phyloP scores from a whole-genome alignment of 2,329 filamentous ascomycete species.

The Fusarium newnesense region DNA sequence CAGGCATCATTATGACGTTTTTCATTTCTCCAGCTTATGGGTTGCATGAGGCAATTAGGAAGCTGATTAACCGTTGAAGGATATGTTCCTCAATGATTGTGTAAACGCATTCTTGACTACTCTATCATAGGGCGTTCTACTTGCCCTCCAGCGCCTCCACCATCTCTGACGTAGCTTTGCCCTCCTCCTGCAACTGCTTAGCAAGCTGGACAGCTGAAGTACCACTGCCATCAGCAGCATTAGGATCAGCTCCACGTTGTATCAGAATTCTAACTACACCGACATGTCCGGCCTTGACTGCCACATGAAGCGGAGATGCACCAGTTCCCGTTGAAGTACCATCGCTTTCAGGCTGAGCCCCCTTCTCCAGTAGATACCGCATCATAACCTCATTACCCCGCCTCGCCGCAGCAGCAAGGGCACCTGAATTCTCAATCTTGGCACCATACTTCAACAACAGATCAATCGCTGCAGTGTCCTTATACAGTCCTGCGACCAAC shows the following conservation, averaged over 20 bases:
- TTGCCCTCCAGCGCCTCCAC: not conserved
- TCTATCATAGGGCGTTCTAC: not conserved
- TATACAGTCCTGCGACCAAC: not conserved
- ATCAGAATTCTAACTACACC: not conserved
- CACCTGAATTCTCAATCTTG: not conserved
- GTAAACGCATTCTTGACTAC: no score
- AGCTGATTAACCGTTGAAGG: accelerated
- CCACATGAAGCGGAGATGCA: not conserved
- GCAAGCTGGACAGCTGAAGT: not conserved
- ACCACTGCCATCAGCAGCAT: accelerated
- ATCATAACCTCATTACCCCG: not conserved
- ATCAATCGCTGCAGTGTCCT: not conserved
- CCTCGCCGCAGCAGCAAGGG: not conserved
- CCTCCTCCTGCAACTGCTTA: not conserved
- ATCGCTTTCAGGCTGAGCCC: not conserved
- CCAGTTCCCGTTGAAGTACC: not conserved
- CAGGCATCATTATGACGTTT: not conserved
- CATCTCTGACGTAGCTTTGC: not conserved
- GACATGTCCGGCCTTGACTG: not conserved
- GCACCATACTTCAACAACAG: not conserved
- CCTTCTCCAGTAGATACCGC: not conserved
- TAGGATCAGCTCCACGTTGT: not conserved
- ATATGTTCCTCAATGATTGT: no score
- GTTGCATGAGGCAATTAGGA: accelerated
- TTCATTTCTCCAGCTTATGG: accelerated